Base-by-base conservation (phyloP, 805 yeast genomes). In the Candida arabinofermentans region DNA sequence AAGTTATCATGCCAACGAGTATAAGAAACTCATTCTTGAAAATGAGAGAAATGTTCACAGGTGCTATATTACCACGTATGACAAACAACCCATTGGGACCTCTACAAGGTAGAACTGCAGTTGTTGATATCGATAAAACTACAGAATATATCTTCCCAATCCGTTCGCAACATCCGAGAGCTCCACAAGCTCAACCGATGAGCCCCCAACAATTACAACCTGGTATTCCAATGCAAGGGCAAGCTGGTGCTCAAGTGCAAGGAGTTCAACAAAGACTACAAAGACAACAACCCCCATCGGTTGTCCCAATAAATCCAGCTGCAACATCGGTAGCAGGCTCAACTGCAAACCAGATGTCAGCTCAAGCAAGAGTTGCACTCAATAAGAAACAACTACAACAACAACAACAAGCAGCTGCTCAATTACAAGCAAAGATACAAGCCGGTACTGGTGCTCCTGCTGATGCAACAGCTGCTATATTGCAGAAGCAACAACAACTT, bases 41-140 rank as follows among this genome's bases (percentile, higher is more conserved):
- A 46, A 83, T 88, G 86, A 74, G 98, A 50, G 99, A 93, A 61
- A 86, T 90, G 82, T 86, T 91, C 65, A 96, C 96, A 1, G 78
- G 86, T 45, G 91, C 96, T 2, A 72, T 86, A 12, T 69, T 85
- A 8, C 87, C 80, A 9, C 74, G 86, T 32, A 75, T 81, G 37
- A 63, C 64, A 42, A 71, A 70, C 42, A 76, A 76, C 39, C 75
- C 79, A 6, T 77, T 81, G 30, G 95, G 95, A 12, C 86, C 89
- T 4, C 65, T 85, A 38, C 84, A 81, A 57, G 90, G 93, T n/a
- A 72, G 93, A 41, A 79, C 89, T 36, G 84, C 87, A 1, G 75
- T 82, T 36, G 75, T 86, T 42, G 84, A 85, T 58, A 77, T 86
- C 12, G 93, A 81, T 46, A 75, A 77, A 31, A 75, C 89, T 2